Conservation (phyloP, 75 land plant genomes). For the Selaginella moellendorffii region DNA sequence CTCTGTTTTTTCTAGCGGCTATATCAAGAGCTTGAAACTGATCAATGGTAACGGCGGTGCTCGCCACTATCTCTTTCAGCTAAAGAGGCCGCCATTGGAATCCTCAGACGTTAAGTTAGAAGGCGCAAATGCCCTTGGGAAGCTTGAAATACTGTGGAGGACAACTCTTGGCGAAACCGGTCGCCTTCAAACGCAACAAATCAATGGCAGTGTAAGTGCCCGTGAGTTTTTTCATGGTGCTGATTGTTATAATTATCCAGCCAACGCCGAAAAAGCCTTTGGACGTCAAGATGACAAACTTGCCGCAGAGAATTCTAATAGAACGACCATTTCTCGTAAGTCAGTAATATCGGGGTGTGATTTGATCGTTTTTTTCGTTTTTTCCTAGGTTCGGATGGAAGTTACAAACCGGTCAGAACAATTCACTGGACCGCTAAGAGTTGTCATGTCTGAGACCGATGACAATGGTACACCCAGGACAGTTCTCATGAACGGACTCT, state of each 20-base stretch:
- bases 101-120: constrained; percentile 36
- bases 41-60: constrained; percentile 82
- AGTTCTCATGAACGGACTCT: neutral
- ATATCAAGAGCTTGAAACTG: constrained; percentile 47
- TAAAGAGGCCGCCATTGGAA: constrained; percentile 32
- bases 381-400: neutral
- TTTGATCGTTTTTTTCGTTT: neutral
- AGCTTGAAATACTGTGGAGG: constrained; percentile 94
- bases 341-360: neutral
- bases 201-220: constrained; percentile 65
- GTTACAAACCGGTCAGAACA: neutral
- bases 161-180: constrained; percentile 98
- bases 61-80: constrained; percentile 73
- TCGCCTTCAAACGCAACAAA: constrained; percentile 88
- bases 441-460: neutral
- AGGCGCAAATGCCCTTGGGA: constrained; percentile 78
- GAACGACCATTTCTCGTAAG: constrained; percentile 74
- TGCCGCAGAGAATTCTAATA: constrained; percentile 48
- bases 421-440: neutral
- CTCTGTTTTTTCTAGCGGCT: constrained; percentile 29
- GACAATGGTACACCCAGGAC: neutral
- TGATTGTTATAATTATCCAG: constrained; percentile 28
- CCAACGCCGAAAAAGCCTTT: constrained; percentile 55
- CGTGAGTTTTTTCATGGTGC: neutral
- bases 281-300: constrained; percentile 42